Evolutionary conservation across 2,329 filamentous ascomycete species (phyloP), one percentile per base, ranked within the genome.

Genomic region (Penicillium concentricum): DNA sequence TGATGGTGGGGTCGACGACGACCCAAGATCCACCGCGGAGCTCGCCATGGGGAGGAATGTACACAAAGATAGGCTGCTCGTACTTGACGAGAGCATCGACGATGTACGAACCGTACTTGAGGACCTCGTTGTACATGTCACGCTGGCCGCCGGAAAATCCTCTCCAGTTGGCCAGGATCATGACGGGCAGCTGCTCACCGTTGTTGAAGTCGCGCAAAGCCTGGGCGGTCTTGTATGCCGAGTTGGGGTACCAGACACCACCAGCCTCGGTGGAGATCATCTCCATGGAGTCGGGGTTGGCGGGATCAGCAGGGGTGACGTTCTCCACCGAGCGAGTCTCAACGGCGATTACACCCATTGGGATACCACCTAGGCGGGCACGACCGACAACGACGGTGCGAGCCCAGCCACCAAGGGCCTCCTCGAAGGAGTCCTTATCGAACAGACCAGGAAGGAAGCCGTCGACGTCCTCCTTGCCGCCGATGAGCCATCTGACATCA

Each of bases 121-220:
- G 87, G 16, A 99, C 94, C 80, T 99, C 94, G 81, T 97, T 97
- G 87, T 95, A 99, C 94, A 99, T 99, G 79, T 99, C 94, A 67
- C 93, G 91, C 80, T 99, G 94, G 64, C 94, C 94, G 82, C 94
- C 94, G 66, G 94, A 99, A 91, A 99, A 99, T 82, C 94, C 94
- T 87, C 94, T 89, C 94, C 94, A 99, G 84, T 99, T 99, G 79
- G 94, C 94, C 63, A 99, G 87, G 74, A 99, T 99, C 92, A 99
- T 97, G 65, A 99, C 82, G 56, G 94, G 94, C 72, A 99, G 84
- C 81, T 99, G 94, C 80, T 99, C 94, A 74, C 94, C 94, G 65
- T 96, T 87, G 86, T 99, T 99, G 86, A 99, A 99, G 82, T 99
- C 94, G 70, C 89, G 92, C 80, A 99, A 96, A 55, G 94, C 94